Conservation (phyloP, 106 monocot species). For the Dendrobium officinale region DNA sequence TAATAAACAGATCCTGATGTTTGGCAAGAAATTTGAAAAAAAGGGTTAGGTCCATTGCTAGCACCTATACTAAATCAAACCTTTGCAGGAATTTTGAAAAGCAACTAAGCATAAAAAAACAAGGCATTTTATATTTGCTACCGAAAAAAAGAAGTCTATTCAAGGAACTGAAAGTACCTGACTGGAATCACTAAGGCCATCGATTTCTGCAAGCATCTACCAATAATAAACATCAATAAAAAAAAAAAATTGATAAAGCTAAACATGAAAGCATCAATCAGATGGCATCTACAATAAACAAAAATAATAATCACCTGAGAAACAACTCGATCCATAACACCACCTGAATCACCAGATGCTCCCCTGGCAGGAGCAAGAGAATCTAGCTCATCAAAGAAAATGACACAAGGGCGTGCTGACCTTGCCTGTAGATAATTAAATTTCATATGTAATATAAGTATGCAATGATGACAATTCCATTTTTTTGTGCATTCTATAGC, state of each 20-base stretch:
- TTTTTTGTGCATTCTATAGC: neutral
- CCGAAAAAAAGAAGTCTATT: neutral
- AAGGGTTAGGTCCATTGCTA: neutral
- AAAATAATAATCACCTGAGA: constrained; percentile 54
- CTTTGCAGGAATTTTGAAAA: neutral
- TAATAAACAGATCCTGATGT: constrained; percentile 84
- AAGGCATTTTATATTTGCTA: neutral
- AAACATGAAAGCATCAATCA: neutral
- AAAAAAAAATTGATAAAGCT: neutral
- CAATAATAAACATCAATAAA: constrained; percentile 4
- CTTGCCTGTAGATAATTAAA: constrained; percentile 56
- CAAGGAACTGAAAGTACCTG: constrained; percentile 34
- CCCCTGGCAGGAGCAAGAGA: constrained; percentile 98
- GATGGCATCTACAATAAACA: neutral
- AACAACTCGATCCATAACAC: constrained; percentile 99
- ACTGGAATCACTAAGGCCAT: constrained; percentile 70
- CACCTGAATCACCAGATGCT: constrained; percentile 96
- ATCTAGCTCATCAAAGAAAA: constrained; percentile 99
- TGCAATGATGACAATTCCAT: neutral
- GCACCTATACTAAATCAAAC: neutral
- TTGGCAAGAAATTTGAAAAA: neutral
- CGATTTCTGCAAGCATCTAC: constrained; percentile 96
- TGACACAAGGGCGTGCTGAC: constrained; percentile 94
- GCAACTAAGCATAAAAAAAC: neutral
- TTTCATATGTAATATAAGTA: neutral